phyloP scores from a whole-genome alignment of 106 monocot genomes.

The Dendrobium huoshanense region DNA sequence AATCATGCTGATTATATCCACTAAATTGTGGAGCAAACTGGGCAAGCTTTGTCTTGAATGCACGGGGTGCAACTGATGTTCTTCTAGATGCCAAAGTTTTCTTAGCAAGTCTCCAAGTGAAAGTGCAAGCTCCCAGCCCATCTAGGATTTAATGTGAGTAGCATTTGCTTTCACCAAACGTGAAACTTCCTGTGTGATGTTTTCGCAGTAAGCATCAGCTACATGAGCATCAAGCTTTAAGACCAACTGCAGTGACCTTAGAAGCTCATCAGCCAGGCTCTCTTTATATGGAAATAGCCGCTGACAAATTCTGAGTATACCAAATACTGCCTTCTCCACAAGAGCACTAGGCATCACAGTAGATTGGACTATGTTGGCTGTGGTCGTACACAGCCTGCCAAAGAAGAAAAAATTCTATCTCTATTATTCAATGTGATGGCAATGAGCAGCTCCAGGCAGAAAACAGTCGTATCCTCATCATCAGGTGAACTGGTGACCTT shows the following conservation, averaged over 20 bases:
- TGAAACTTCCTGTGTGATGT: conserved; percentile 68
- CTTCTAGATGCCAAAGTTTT: conserved; percentile 83
- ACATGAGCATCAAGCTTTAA: conserved; percentile 76
- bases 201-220: conserved; percentile 75
- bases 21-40: conserved; percentile 97
- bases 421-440: conserved; percentile 69
- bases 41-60: conserved; percentile 80
- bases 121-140: conserved; percentile 74
- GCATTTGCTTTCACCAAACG: conserved; percentile 71
- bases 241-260: conserved; percentile 62
- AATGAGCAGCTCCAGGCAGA: conserved; percentile 67
- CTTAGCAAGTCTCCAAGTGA: conserved; percentile 92
- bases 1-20: conserved; percentile 99
- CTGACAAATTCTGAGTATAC: conserved; percentile 60
- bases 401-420: conserved; percentile 49
- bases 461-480: conserved; percentile 66
- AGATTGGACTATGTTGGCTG: conserved; percentile 59
- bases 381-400: conserved; percentile 66
- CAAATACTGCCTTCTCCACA: conserved; percentile 75
- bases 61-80: conserved; percentile 81
- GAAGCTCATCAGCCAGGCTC: conserved; percentile 48
- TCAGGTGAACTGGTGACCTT: conserved; percentile 40
- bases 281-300: conserved; percentile 11
- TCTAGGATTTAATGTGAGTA: conserved; percentile 54
- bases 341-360: conserved; percentile 70